phyloP scores from a whole-genome alignment of 2,329 filamentous ascomycete species.

The Ceratocystiopsis minuta region DNA sequence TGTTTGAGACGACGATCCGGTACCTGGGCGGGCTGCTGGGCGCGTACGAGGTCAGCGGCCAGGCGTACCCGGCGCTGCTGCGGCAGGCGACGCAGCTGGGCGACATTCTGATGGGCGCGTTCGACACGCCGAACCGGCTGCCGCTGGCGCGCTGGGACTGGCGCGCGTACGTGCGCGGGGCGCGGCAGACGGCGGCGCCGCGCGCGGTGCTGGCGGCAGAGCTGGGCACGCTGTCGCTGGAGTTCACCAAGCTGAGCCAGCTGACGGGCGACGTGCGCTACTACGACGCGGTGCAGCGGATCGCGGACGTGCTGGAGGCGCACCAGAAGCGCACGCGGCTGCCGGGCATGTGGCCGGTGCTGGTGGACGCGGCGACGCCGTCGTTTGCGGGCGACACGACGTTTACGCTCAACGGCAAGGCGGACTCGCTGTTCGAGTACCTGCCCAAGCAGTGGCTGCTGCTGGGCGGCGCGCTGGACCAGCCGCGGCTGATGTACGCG shows the following conservation, averaged over 20 bases:
- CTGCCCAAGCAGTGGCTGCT: constrained; percentile 47
- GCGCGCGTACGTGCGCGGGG: constrained; percentile 25
- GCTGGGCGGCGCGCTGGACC: constrained; percentile 41
- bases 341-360: constrained; percentile 45
- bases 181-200: constrained; percentile 24
- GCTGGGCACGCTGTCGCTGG: constrained; percentile 39
- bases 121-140: constrained; percentile 52
- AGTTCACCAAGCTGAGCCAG: constrained; percentile 47
- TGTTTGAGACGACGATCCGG: constrained; percentile 55
- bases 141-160: constrained; percentile 41
- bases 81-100: constrained; percentile 45
- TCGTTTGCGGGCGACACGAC: constrained; percentile 36
- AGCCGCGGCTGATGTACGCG: constrained; percentile 15
- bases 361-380: constrained; percentile 33
- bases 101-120: constrained; percentile 45
- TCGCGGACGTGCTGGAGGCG: constrained; percentile 35
- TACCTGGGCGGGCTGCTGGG: constrained; percentile 52
- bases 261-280: constrained; percentile 40
- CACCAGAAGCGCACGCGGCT: constrained; percentile 34
- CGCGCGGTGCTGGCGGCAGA: constrained; percentile 25
- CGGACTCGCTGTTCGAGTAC: constrained; percentile 45
- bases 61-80: constrained; percentile 33
- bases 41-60: constrained; percentile 49
- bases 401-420: constrained; percentile 37
- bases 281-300: constrained; percentile 42